These are phyloP conservation scores for Hydnomerulius pinastri DNA, from an alignment of 768 basidiomycete species.

Conservation along the genomic window DNA sequence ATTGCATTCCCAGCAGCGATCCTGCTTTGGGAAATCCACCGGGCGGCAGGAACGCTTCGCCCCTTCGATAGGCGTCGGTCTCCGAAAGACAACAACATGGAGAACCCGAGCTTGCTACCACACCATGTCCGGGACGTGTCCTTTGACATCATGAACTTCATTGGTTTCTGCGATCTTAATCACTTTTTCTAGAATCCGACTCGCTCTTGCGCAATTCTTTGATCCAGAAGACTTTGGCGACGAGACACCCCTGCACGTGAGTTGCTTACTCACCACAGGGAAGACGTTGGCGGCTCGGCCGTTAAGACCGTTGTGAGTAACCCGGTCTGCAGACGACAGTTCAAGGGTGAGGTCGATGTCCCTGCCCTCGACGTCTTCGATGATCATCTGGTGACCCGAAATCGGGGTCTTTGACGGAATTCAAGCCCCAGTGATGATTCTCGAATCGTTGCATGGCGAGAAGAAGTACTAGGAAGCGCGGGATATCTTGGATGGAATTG, in stretches of 20 bases:
- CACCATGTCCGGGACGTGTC: background rate
- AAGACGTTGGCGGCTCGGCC: conserved; percentile 11
- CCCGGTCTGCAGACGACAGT: background rate
- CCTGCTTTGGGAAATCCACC: too few relatives aligned
- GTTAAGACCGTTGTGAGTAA: conserved; percentile 4
- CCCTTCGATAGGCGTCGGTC: too few relatives aligned
- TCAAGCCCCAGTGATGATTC: conserved; percentile 9
- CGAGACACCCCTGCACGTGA: background rate
- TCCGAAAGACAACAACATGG: too few relatives aligned
- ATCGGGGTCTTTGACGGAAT: background rate
- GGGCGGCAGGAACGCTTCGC: too few relatives aligned
- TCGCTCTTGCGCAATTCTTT: conserved; percentile 6
- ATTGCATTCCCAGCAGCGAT: too few relatives aligned
- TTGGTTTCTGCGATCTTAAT: conserved; percentile 2
- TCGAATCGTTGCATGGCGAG: conserved; percentile 12
- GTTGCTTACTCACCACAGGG: background rate
- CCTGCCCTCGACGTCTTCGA: background rate
- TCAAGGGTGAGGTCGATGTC: background rate
- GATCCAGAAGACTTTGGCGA: background rate
- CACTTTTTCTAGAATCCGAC: conserved; percentile 5
- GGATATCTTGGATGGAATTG: conserved; percentile 14
- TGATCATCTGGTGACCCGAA: background rate
- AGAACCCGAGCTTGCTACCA: background rate
- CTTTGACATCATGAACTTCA: background rate
- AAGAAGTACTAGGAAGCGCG: conserved; percentile 6